phyloP scores from a whole-genome alignment of 2,329 filamentous ascomycete genomes.

The Capronia coronata region DNA sequence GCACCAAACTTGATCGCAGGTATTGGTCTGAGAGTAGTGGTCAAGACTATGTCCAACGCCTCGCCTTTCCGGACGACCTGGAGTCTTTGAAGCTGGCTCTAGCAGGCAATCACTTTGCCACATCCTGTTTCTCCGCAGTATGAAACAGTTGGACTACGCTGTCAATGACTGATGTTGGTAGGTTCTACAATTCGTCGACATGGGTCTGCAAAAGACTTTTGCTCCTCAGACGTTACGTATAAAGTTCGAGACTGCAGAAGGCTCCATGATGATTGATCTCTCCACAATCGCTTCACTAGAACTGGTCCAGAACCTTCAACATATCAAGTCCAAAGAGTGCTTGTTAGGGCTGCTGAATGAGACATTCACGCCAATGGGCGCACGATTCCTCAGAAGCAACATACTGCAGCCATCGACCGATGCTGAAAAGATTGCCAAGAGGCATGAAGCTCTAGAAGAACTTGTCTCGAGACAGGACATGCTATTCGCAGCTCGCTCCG shows the following conservation, averaged over 20 bases:
- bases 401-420: slow-evolving; percentile 83
- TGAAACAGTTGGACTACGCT: slow-evolving; percentile 31
- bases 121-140: slow-evolving; percentile 80
- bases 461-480: slow-evolving; percentile 75
- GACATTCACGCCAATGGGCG: slow-evolving; percentile 82
- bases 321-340: slow-evolving; percentile 70
- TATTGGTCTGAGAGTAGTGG: slow-evolving; percentile 78
- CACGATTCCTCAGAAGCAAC: slow-evolving; percentile 72
- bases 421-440: slow-evolving; percentile 57
- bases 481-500: slow-evolving; percentile 68
- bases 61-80: slow-evolving; percentile 75
- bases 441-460: slow-evolving; percentile 80
- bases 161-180: slow-evolving; percentile 35
- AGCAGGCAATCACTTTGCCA: slow-evolving; percentile 77
- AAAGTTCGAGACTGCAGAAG: slow-evolving; percentile 78
- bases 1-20: slow-evolving; percentile 63
- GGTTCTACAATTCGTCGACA: slow-evolving; percentile 75
- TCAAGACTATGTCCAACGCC: slow-evolving; percentile 66
- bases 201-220: slow-evolving; percentile 62
- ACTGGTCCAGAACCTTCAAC: slow-evolving; percentile 78
- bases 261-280: slow-evolving; percentile 92
- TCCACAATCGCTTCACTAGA: slow-evolving; percentile 82
- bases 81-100: slow-evolving; percentile 74
- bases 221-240: slow-evolving; percentile 74
- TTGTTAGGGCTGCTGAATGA: slow-evolving; percentile 80